Evolutionary conservation across 2,329 filamentous ascomycete species (phyloP), one percentile per base, ranked within the genome.

Genomic region (Stachybotrys echinatus): DNA sequence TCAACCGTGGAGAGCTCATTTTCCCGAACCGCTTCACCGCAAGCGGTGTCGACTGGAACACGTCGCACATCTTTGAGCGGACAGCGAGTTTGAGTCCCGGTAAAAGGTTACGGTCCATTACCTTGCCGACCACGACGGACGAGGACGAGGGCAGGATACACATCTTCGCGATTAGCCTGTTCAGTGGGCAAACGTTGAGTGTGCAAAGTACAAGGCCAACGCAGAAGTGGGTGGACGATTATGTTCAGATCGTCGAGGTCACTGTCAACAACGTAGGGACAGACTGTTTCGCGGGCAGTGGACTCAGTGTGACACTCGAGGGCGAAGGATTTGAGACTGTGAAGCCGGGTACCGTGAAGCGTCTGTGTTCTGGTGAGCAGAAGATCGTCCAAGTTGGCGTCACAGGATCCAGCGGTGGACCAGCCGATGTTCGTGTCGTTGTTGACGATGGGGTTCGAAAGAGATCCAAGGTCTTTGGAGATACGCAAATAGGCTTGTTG

Each of bases 1-100:
- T 75, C 52, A 70, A 72, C 47, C 67, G 67, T 17, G 74, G 74
- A 46, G 71, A 75, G 49, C 62, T 77, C 50, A 64, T 74, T 23
- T 69, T 70, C 48, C 71, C 73, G 1, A 62, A 58, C 46, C 67
- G 69, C 34, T 74, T 65, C 54, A 74, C 70, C 0, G 34, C 55
- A 2, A 63, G 66, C 27, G 64, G 65, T 20, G 68, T 66, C 3
- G 70, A 74, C 55, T 69, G 65, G 54, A 74, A 74, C 54, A 65
- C 62, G 2, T 64, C 66, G 6, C 68, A 73, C 54, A 71, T 76
- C 19, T 77, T 72, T 45, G 72, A 77, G 58, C 67, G 67, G 34
- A 70, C 69, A 1, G 66, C 65, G 0, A 52, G 65, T 3, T 48
- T 77, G 10, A 58, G 64, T 5, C 60, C 65, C 0, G 63, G 63